Evolutionary conservation across 2,329 filamentous ascomycete species (phyloP).

Genomic region (Neonectria coccinea): DNA sequence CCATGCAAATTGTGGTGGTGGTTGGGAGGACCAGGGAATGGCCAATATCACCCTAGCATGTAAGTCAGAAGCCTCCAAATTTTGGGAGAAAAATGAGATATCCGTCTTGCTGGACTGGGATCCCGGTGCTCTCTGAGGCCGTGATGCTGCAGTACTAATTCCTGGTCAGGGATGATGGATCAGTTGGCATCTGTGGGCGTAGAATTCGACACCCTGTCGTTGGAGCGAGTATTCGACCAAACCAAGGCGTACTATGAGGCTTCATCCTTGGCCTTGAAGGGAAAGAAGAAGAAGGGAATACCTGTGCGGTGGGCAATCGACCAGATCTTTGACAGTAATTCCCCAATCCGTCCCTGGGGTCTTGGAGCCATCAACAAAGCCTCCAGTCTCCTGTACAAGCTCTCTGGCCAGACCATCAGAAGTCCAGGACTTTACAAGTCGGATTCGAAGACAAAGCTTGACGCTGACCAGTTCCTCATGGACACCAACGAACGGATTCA

Average conservation of each 20-base stretch:
- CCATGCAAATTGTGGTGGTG: slow-evolving; percentile 78
- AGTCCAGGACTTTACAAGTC: slow-evolving; percentile 63
- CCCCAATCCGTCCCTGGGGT: slow-evolving; percentile 62
- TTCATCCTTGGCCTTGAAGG: slow-evolving; percentile 25
- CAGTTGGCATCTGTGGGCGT: slow-evolving; percentile 64
- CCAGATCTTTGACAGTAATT: slow-evolving; percentile 60
- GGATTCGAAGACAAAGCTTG: slow-evolving; percentile 54
- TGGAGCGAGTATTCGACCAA: slow-evolving; percentile 56
- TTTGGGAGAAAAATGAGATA: not conserved
- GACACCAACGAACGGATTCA: slow-evolving; percentile 69
- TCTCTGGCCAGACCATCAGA: slow-evolving; percentile 57
- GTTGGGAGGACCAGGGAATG: slow-evolving; percentile 66
- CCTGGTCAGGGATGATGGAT: slow-evolving; percentile 65
- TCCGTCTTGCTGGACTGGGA: not conserved
- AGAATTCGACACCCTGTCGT: slow-evolving; percentile 59
- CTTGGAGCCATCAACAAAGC: slow-evolving; percentile 58
- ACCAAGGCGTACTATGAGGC: slow-evolving; percentile 50
- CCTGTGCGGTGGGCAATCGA: slow-evolving; percentile 58
- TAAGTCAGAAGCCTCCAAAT: slow-evolving; percentile 41
- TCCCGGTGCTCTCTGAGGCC: not conserved
- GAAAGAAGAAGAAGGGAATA: slow-evolving; percentile 34
- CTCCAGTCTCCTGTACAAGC: slow-evolving; percentile 55
- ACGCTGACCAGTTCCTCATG: slow-evolving; percentile 55
- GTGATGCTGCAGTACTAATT: slow-evolving; percentile 5
- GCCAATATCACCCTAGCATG: slow-evolving; percentile 55